Conservation (phyloP, 352 stramenopile genomes). For the Globisporangium spinosum region DNA sequence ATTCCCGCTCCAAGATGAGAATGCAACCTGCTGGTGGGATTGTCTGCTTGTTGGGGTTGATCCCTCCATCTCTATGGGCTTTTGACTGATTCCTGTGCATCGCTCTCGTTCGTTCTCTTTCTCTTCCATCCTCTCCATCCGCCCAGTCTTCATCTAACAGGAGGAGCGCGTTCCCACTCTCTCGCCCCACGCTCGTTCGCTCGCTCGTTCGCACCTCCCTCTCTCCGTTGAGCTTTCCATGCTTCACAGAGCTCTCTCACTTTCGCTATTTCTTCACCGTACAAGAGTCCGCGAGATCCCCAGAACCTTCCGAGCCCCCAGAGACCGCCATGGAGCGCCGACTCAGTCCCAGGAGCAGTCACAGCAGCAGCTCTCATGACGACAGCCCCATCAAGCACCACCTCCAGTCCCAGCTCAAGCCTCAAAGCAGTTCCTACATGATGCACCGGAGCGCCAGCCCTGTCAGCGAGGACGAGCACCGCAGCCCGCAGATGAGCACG, state of each 20-base stretch:
- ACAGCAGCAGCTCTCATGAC: not conserved
- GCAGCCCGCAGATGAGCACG: conserved; percentile 4
- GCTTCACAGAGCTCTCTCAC: conserved; percentile 5
- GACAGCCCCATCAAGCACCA: conserved; percentile 2
- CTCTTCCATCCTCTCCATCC: conserved; percentile 3
- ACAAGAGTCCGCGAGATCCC: not conserved
- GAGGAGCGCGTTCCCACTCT: conserved; percentile 9
- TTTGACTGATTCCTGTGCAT: not conserved
- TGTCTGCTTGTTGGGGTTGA: not conserved
- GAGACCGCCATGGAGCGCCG: conserved; percentile 2
- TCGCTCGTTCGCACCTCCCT: conserved; percentile 8
- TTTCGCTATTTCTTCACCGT: conserved; percentile 3
- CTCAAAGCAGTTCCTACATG: not conserved
- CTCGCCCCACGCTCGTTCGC: not conserved
- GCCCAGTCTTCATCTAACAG: conserved; percentile 17
- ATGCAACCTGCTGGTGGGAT: not conserved
- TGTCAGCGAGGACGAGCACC: not conserved
- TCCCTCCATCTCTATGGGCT: not conserved
- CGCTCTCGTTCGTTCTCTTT: not conserved
- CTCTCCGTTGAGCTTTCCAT: not conserved
- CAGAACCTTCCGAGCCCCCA: not conserved
- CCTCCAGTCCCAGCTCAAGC: not conserved
- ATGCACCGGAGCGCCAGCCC: not conserved
- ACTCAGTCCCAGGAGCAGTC: not conserved
- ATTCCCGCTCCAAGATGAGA: too few relatives aligned